Evolutionary conservation across 208 protist genomes (phyloP), one percentile per base, ranked within the genome.

Genomic region (Leishmania tropica): DNA sequence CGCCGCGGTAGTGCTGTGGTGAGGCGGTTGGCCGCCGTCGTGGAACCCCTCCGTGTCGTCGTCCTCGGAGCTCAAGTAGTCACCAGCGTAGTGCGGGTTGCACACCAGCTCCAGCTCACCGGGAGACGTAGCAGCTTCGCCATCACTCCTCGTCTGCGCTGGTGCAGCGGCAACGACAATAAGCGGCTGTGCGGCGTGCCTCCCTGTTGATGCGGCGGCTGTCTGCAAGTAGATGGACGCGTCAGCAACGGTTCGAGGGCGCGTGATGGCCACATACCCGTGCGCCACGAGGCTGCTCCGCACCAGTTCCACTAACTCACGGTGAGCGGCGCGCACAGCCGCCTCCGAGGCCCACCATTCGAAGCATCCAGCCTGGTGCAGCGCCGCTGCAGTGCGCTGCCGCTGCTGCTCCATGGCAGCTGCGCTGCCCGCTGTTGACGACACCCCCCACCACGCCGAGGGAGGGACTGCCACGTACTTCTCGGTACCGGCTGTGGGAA

Each of bases 61-160:
- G 45, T 95, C 93, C 53, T 94, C 93, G 7, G 92, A 95, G 85
- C 89, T 94, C 37, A 95, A 86, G 79, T 87, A 95, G 4, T 89
- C 88, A 17, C 90, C 92, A 2, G 87, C 86, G 85, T 76, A 92
- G 82, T 97, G 92, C 11, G 89, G 75, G 74, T 95, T 93, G 78
- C 93, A 93, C 28, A 67, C 56, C 28, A 85, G 60, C 85, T 92
- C 83, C 19, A 89, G 64, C 0, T 83, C 88, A 10, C 80, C 72
- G 47, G 40, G 45, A 35, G 28, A 31, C 3, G 21, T 13, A 17
- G 45, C 45, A 15, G 45, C 8, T 15, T 62, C 75, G 35, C 7
- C 54, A 53, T 78, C 54, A 28, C n/a, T 58, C 21, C 54, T 31
- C 62, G 76, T 11, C 76, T n/a, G 40, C 62, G 54, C 48, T 48